Evolutionary conservation across 345 rosid genomes (phyloP).

Genomic region (Eucalyptus sideroxylon): DNA sequence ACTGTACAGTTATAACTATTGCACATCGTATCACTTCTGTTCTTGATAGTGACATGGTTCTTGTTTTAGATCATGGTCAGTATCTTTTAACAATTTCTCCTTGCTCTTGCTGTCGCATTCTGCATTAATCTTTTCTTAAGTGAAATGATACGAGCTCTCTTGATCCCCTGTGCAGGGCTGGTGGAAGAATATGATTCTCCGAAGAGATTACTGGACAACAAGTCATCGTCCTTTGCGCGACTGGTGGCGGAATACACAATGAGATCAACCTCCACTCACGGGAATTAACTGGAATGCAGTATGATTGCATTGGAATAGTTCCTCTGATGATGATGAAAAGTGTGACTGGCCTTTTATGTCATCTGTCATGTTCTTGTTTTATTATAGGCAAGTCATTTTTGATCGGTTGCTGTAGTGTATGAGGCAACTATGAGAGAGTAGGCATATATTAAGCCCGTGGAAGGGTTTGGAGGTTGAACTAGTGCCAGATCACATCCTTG

Average conservation of each 20-base stretch:
- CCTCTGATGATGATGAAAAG: not conserved
- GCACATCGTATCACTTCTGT: slow-evolving; percentile 87
- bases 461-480: not conserved
- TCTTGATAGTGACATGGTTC: slow-evolving; percentile 72
- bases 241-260: slow-evolving; percentile 68
- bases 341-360: not conserved
- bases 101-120: not conserved
- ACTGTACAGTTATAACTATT: slow-evolving; percentile 65
- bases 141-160: not conserved
- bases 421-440: not conserved
- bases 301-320: not conserved
- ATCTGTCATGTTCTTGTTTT: not conserved
- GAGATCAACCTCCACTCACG: slow-evolving; percentile 29
- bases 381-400: not conserved
- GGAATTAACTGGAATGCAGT: not conserved
- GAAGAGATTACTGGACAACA: slow-evolving; percentile 36
- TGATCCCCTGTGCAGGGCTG: slow-evolving; percentile 26
- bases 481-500: not conserved
- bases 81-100: not conserved
- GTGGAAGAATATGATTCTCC: slow-evolving; percentile 67
- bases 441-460: not conserved
- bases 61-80: slow-evolving; percentile 61
- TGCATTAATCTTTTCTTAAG: not conserved
- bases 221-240: slow-evolving; percentile 60
- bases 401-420: not conserved